Evolutionary conservation across 352 stramenopile species (phyloP), one percentile per base, ranked within the genome.

Genomic region (Globisporangium abappressorium): DNA sequence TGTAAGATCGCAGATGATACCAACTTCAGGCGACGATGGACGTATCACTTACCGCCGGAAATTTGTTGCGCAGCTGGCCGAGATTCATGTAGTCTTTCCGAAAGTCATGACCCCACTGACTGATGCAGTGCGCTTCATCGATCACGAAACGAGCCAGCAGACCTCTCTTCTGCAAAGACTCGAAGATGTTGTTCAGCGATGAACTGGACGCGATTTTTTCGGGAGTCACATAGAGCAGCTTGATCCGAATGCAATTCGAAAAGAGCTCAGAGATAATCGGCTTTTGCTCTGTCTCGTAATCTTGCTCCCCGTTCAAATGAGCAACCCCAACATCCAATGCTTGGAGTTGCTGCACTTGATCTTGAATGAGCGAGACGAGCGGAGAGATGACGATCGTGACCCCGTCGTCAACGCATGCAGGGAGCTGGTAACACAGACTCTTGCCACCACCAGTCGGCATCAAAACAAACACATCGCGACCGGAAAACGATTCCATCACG

Each of bases 371-470:
- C 22, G 97, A 99, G 2, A 99, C 84, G 2, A 99, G 90, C 9
- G 98, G 98, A 38, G 96, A 99, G 62, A 99, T 97, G 12, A 99
- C 96, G 12, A 99, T 91, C 0, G 96, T 95, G 7, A 99, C 73
- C 20, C 98, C 98, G 18, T 96, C 82, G 79, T 94, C 78, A 62
- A 94, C 71, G 60, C 88, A 96, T 24, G 88, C 93, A 49, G 93
- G 93, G 14, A 98, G 78, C 67, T 99, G 98, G 73, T 99, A 99
- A 72, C 97, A 99, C 2, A 99, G 76, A 60, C 87, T 98, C 76
- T 99, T 99, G 20, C 98, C 98, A 55, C 98, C 98, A 46, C 98
- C 98, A 15, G 98, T 99, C 11, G 97, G 98, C 97, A 99, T 99
- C 11, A 99, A 79, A 12, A 99, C 96, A 72, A 99, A 99, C 22